Percentiles rank a stretch among this genome's conserved stretches.
Conservation (phyloP, 1,284 basidiomycete species). For the Malassezia japonica region DNA sequence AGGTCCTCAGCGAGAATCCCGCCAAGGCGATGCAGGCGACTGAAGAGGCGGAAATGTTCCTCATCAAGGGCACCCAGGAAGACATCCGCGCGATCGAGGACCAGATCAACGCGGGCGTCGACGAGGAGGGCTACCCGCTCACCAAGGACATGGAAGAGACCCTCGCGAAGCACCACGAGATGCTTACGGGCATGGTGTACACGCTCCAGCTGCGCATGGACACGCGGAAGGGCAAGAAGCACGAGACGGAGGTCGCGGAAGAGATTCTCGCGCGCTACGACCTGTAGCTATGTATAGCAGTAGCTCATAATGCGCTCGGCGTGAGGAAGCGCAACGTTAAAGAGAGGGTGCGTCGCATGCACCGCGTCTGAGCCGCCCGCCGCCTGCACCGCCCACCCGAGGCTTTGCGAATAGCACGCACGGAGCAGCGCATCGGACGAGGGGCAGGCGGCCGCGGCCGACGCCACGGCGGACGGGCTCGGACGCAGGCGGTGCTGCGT, state of each 20-base stretch:
- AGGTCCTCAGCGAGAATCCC: constrained; percentile 23
- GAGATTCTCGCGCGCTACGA: constrained; percentile 20
- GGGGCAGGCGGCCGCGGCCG: not conserved
- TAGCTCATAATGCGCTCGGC: constrained; percentile 2
- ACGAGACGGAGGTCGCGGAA: constrained; percentile 23
- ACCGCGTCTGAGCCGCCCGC: not conserved
- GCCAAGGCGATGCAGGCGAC: constrained; percentile 18
- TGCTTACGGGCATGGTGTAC: constrained; percentile 4
- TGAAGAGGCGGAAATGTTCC: not conserved
- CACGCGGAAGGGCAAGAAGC: not conserved
- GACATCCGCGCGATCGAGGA: constrained; percentile 7
- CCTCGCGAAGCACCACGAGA: not conserved
- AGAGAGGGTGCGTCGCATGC: constrained; percentile 13
- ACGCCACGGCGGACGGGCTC: constrained; percentile 13
- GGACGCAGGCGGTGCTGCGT: constrained; percentile 31
- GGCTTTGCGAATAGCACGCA: not conserved
- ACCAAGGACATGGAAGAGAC: constrained; percentile 4
- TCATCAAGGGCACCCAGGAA: not conserved
- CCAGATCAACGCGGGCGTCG: constrained; percentile 8
- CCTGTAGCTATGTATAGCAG: constrained; percentile 11
- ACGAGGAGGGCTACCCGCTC: constrained; percentile 11
- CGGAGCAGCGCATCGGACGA: not conserved
- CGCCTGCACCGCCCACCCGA: constrained; percentile 10
- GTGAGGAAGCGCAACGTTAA: constrained; percentile 6
- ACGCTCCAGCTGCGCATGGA: constrained; percentile 10